Base-by-base conservation (phyloP, 1,284 basidiomycete species). In the Ganoderma meredithae region DNA sequence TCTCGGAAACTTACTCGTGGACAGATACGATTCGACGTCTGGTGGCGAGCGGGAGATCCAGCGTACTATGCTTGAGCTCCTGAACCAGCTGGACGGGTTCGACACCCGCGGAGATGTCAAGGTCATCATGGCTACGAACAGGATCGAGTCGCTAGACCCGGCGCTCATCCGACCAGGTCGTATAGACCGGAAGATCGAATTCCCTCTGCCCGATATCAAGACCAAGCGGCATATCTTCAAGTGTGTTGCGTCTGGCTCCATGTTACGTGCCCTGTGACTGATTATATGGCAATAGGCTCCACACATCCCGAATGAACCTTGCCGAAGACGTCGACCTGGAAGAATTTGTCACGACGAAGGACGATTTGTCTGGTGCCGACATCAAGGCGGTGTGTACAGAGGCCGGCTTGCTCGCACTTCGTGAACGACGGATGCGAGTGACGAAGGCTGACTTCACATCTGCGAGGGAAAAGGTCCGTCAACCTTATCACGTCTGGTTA, bases 61-160 rank as follows among this genome's bases (percentile, higher is more conserved):
- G 80, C 90, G 98, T 68, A 99, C 98, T 55, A 99, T 99, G 98
- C 86, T 99, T 79, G 98, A 99, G 79, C 86, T 99, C 63, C 87
- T 99, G 55, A 99, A 99, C 80, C 98, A 99, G 81, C 88, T 99
- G 56, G 98, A 99, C 78, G 98, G 98, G 49, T 99, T 99, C 82
- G 98, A 99, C 80, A 96, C 96, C n/a, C 90, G 97, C 69, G 96
- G 97, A 40, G 97, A 99, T 79, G 97, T 99, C 72, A 99, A 99
- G 83, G 97, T 98, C 75, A 96, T 95, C 78, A 94, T 94, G 92
- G 95, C 95, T 31, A 95, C 94, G 47, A 97, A 97, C 83, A 90
- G 89, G 82, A 99, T 99, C 74, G 96, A 98, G 79, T 91, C 94
- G 2, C 88, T 99, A 56, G 97, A 99, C 81, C 97, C 97, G 59